These are phyloP conservation scores for Phaffomyces opuntiae DNA, from an alignment of 805 yeast species.

Conservation along the genomic window DNA sequence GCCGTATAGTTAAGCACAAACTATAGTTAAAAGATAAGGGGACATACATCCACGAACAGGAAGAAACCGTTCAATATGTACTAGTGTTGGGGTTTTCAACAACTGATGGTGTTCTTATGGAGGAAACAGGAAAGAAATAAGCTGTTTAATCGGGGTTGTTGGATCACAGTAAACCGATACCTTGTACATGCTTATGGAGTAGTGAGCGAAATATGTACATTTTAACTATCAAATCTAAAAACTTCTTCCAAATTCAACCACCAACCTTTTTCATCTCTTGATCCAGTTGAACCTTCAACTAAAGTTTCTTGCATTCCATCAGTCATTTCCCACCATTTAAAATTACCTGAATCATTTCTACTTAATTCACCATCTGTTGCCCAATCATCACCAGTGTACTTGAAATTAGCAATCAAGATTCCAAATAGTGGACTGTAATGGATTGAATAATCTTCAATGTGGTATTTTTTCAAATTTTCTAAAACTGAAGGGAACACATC, in stretches of 20 bases:
- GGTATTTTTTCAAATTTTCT: constrained; percentile 27
- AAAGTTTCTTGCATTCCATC: constrained; percentile 34
- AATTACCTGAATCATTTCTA: constrained; percentile 29
- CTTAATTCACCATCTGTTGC: constrained; percentile 28
- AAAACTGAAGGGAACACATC: constrained; percentile 28
- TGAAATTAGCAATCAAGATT: constrained; percentile 30
- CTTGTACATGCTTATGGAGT: no score
- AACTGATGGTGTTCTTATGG: no score
- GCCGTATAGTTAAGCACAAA: not conserved
- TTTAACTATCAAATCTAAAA: constrained; percentile 28
- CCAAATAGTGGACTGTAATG: constrained; percentile 27
- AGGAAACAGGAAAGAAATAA: no score
- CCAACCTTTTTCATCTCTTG: constrained; percentile 33
- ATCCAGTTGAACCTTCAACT: constrained; percentile 30
- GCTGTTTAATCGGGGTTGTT: no score
- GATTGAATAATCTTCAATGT: constrained; percentile 36
- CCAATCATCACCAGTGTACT: constrained; percentile 34
- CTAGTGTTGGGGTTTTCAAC: no score
- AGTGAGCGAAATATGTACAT: not conserved
- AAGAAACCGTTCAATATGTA: no score
- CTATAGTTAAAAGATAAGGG: no score
- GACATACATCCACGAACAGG: no score
- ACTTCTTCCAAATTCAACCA: constrained; percentile 33
- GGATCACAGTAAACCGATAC: no score
- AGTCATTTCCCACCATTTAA: constrained; percentile 35